These are phyloP conservation scores for Fusarium avenaceum DNA, from an alignment of 2,329 filamentous ascomycete genomes.

Conservation along the genomic window DNA sequence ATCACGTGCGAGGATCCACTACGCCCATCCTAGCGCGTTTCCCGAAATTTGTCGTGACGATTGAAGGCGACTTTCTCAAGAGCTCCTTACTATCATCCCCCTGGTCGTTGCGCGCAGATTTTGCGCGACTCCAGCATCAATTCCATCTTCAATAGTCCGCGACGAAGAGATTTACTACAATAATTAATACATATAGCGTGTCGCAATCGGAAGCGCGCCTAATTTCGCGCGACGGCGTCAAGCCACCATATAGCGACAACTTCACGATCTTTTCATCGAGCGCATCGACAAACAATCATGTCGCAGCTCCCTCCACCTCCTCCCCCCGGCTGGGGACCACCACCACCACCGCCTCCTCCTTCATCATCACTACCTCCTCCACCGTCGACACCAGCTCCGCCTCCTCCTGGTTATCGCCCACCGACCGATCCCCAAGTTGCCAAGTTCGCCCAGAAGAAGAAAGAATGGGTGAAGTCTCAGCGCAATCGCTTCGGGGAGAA, in stretches of 20 bases:
- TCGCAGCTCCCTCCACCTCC: constrained; percentile 68
- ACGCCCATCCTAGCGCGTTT: constrained; percentile 37
- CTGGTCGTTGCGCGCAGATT: constrained; percentile 49
- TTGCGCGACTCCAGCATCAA: constrained; percentile 48
- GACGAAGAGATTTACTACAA: constrained; percentile 6
- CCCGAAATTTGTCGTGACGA: constrained; percentile 55
- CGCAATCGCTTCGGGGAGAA: constrained; percentile 97
- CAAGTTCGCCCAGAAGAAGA: constrained; percentile 99
- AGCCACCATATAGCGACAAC: constrained; percentile 48
- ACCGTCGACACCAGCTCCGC: constrained; percentile 73
- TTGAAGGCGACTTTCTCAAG: constrained; percentile 42
- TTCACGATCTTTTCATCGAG: constrained; percentile 41
- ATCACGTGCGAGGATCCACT: constrained; percentile 46
- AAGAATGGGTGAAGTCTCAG: constrained; percentile 94
- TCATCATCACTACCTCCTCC: constrained; percentile 70
- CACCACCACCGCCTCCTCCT: constrained; percentile 69
- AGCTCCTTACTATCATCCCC: constrained; percentile 48
- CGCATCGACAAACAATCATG: constrained; percentile 58
- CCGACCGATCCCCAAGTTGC: constrained; percentile 85
- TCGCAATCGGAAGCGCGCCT: constrained; percentile 49
- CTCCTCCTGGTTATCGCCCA: constrained; percentile 87
- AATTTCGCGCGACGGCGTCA: constrained; percentile 55
- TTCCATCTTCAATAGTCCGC: constrained; percentile 40
- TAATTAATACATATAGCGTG: constrained; percentile 30
- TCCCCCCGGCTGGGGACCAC: constrained; percentile 71